Evolutionary conservation across 78 protist genomes (phyloP).

Genomic region (Emiliania huxleyi): DNA sequence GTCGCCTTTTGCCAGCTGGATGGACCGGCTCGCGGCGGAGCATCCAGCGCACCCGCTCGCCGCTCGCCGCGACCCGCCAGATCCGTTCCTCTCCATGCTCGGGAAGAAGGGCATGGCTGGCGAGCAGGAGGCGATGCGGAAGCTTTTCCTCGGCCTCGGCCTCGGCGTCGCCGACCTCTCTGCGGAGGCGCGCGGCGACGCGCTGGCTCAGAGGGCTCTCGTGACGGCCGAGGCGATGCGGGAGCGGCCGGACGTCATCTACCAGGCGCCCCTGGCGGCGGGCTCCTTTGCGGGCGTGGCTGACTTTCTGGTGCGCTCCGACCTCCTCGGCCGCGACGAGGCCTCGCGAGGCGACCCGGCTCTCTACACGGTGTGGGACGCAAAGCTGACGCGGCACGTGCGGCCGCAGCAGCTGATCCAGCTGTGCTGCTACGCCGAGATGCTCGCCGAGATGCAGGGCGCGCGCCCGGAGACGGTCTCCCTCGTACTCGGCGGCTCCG

Average conservation of each 20-base stretch:
- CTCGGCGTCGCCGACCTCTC: not conserved
- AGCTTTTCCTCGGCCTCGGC: not conserved
- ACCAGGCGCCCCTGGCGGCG: not conserved
- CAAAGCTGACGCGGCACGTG: not conserved
- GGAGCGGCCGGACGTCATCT: not conserved
- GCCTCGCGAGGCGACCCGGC: not conserved
- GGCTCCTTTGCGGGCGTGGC: not conserved
- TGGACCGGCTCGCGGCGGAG: not conserved
- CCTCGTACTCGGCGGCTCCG: not conserved
- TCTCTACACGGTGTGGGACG: not conserved
- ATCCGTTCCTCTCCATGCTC: not conserved
- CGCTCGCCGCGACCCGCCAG: not conserved
- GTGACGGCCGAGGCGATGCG: not conserved
- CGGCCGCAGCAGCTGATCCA: not conserved
- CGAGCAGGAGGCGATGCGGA: not conserved
- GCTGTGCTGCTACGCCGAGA: conserved; percentile 24
- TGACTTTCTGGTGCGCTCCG: not conserved
- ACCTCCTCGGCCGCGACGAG: not conserved
- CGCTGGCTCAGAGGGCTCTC: too few species aligned
- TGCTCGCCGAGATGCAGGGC: not conserved
- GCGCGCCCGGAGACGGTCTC: not conserved
- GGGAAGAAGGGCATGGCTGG: not conserved
- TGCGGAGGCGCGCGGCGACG: not conserved
- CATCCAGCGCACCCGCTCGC: not conserved
- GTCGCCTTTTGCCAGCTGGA: not conserved